Base-by-base conservation (phyloP, 139 green algal genomes). In the Pseudopediastrum boryanum region DNA sequence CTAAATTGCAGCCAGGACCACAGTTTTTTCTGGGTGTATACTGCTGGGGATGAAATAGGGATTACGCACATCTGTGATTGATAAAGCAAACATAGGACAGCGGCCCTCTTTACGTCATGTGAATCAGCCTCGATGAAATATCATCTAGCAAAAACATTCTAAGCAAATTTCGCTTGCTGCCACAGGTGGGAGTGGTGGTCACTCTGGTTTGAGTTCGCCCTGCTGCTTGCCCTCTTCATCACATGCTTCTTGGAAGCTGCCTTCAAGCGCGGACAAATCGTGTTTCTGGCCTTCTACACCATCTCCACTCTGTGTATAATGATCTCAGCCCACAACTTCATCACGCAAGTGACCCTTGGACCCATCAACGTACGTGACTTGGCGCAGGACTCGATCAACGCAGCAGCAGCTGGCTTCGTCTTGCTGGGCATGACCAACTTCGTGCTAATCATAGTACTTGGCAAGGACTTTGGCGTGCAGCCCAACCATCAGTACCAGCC, bases 141-240 rank as follows among this genome's bases (percentile, higher is more conserved):
- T 64, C 10, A 9, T 64, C 48, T n/a, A 58, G n/a, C 33, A 8
- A 64, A 25, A 9, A 25, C 54, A 8, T 27, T 64, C 33, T 7
- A 25, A 38, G n/a, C 48, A 16, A 16, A 58, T 27, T 38, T 7
- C 8, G 4, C 48, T 2, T 51, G 2, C 2, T n/a, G 2, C 25
- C 19, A 23, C 62, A 81, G 74, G 41, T 81, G 74, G 74, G 74
- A 81, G 62, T 81, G 74, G 74, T 81, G 61, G 61, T 59, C 12
- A 33, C 9, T 81, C 3, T 81, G 61, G 61, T 81, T 81, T n/a
- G 62, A 81, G 46, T 41, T 66, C 5, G 61, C 62, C 0, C 43
- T 81, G 35, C 62, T 81, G 61, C 46, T 81, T 9, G 58, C 74
- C 4, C 62, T 81, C 25, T 74, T 81, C 44, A 51, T 81, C 29